A percentile compares a stretch with the other conserved stretches of the same genome.
Evolutionary conservation across 2,329 filamentous ascomycete species (phyloP).

Genomic region (Ramularia collo-cygni): DNA sequence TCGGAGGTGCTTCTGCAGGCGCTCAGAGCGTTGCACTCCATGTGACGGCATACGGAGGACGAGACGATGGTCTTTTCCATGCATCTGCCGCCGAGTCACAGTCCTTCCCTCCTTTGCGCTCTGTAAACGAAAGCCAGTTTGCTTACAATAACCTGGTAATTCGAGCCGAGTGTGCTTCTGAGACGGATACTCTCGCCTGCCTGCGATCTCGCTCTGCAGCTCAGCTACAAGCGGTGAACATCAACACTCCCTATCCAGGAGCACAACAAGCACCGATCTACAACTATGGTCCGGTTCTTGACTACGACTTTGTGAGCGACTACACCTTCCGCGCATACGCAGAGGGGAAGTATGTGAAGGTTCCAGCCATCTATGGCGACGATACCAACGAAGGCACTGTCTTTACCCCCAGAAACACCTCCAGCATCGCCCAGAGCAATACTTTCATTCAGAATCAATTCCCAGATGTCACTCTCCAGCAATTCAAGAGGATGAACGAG

Average conservation of each 20-base stretch:
- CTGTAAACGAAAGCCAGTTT: constrained; percentile 43
- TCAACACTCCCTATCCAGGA: constrained; percentile 41
- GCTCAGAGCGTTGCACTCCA: constrained; percentile 60
- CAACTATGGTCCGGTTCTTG: constrained; percentile 47
- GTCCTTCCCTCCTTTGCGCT: constrained; percentile 46
- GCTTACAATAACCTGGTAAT: constrained; percentile 46
- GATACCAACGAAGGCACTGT: constrained; percentile 59
- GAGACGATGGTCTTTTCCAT: constrained; percentile 44
- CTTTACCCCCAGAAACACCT: constrained; percentile 48
- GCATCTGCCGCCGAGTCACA: constrained; percentile 50
- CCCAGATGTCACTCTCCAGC: constrained; percentile 45
- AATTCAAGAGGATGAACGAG: constrained; percentile 47
- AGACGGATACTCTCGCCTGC: constrained; percentile 41
- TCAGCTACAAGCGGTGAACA: constrained; percentile 41
- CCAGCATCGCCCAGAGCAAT: constrained; percentile 44
- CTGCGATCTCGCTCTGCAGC: constrained; percentile 41
- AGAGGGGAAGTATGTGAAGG: constrained; percentile 43
- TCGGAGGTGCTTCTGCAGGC: constrained; percentile 64
- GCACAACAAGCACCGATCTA: constrained; percentile 40
- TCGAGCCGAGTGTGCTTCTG: constrained; percentile 41
- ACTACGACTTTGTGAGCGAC: constrained; percentile 45
- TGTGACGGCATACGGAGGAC: constrained; percentile 48
- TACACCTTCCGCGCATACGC: constrained; percentile 45
- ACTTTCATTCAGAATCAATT: constrained; percentile 54
- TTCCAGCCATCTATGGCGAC: constrained; percentile 51